A percentile compares a stretch with the other conserved stretches of the same genome.
Evolutionary conservation across 2,329 filamentous ascomycete species (phyloP).

Genomic region (Trichoderma sp.): DNA sequence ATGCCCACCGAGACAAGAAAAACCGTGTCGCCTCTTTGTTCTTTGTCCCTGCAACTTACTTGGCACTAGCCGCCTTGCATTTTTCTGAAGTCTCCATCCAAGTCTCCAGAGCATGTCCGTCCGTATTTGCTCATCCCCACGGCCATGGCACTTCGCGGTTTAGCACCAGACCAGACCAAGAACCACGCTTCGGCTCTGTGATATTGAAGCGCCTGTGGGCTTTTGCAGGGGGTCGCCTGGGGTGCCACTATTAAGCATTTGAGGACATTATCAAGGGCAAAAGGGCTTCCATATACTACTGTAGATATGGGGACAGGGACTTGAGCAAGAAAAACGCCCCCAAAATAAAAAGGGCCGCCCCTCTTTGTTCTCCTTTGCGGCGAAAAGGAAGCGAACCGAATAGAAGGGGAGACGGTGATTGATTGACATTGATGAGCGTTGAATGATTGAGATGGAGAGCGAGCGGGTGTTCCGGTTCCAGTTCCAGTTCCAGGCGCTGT

Average conservation of each 20-base stretch:
- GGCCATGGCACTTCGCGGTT: neutral
- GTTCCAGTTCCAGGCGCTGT: constrained; percentile 17
- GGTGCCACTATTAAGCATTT: neutral
- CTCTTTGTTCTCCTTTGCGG: neutral
- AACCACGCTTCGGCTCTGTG: neutral
- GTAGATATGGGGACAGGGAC: neutral
- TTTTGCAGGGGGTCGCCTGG: neutral
- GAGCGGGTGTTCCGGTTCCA: neutral
- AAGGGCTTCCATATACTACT: neutral
- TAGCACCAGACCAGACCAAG: neutral
- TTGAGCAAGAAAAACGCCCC: neutral
- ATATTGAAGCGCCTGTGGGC: neutral
- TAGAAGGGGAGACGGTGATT: too few relatives aligned
- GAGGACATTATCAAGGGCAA: neutral
- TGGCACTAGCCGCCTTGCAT: neutral
- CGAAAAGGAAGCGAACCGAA: neutral
- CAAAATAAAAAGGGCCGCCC: too few relatives aligned
- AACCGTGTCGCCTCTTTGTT: neutral
- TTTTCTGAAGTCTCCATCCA: neutral
- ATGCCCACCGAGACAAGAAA: neutral
- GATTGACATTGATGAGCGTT: too few relatives aligned
- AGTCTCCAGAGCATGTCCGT: neutral
- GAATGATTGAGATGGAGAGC: too few relatives aligned
- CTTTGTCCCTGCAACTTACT: neutral
- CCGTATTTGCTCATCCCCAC: neutral